These are phyloP conservation scores for Botrytis sinoallii DNA, from an alignment of 2,329 filamentous ascomycete genomes.

Conservation along the genomic window DNA sequence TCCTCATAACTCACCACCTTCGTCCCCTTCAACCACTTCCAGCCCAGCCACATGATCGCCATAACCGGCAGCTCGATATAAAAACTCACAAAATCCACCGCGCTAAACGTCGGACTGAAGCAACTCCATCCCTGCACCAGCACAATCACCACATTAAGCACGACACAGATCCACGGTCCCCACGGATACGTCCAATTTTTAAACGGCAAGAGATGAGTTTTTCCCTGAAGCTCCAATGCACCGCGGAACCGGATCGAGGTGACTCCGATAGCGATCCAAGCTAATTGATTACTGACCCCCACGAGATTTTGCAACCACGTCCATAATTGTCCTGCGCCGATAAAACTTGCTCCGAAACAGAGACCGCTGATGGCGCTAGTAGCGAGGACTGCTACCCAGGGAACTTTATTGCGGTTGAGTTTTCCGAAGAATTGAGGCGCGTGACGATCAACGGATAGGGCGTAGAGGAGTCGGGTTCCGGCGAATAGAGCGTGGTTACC, in stretches of 20 bases:
- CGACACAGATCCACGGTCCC: constrained; percentile 55
- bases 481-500: constrained; percentile 59
- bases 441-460: constrained; percentile 52
- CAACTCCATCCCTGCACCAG: constrained; percentile 62
- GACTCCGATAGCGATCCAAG: constrained; percentile 63
- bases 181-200: constrained; percentile 65
- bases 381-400: constrained; percentile 53
- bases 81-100: constrained; percentile 59
- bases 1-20: constrained; percentile 44
- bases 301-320: constrained; percentile 66
- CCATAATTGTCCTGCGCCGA: constrained; percentile 63
- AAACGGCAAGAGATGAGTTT: constrained; percentile 60
- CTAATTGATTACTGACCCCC: constrained; percentile 64
- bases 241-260: constrained; percentile 63
- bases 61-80: constrained; percentile 63
- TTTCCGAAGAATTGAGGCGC: constrained; percentile 54
- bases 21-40: constrained; percentile 52
- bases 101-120: constrained; percentile 57
- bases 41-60: constrained; percentile 51
- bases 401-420: constrained; percentile 49
- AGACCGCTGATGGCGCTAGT: constrained; percentile 54
- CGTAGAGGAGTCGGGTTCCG: constrained; percentile 54
- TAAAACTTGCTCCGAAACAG: constrained; percentile 63
- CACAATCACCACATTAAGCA: constrained; percentile 58
- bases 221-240: constrained; percentile 54